phyloP scores from a whole-genome alignment of 495 filamentous ascomycete genomes.

The Pseudoneurospora amorphoporcata region DNA sequence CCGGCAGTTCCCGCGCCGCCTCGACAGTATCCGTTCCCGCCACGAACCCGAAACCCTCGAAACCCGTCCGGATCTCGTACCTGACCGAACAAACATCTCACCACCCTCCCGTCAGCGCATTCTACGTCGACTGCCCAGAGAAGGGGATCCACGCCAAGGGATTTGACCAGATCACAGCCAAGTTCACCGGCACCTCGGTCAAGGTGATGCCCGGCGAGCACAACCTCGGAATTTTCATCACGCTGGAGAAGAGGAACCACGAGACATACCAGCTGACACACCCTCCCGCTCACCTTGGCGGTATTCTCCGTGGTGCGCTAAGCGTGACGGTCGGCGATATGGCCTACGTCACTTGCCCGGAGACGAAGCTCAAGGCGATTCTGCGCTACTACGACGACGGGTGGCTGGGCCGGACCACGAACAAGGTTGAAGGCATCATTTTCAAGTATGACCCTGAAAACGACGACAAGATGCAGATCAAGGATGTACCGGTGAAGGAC shows the following conservation, averaged over 20 bases:
- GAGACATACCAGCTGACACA: conserved; percentile 94
- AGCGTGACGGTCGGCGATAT: conserved; percentile 80
- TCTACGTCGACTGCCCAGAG: conserved; percentile 85
- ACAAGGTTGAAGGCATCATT: conserved; percentile 82
- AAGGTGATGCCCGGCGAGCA: conserved; percentile 84
- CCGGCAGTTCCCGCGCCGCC: conserved; percentile 22
- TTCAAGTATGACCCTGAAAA: conserved; percentile 79
- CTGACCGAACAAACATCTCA: conserved; percentile 98
- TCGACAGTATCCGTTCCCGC: conserved; percentile 37
- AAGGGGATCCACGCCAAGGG: conserved; percentile 82
- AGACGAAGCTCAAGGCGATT: conserved; percentile 82
- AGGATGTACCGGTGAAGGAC: conserved; percentile 75
- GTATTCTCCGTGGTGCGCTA: conserved; percentile 70
- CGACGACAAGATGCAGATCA: conserved; percentile 65
- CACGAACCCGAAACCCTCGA: conserved; percentile 27
- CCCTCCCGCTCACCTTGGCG: conserved; percentile 85
- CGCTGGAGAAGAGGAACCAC: conserved; percentile 62
- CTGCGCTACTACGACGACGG: conserved; percentile 88
- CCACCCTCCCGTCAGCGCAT: conserved; percentile 94
- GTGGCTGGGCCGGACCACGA: conserved; percentile 85
- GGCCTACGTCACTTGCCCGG: conserved; percentile 75
- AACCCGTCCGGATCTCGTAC: conserved; percentile 71
- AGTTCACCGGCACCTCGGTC: conserved; percentile 93
- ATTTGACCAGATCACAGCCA: conserved; percentile 92
- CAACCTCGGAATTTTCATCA: conserved; percentile 93